Evolutionary conservation across 257 asterid genomes (phyloP).

Genomic region (Salvia splendens): DNA sequence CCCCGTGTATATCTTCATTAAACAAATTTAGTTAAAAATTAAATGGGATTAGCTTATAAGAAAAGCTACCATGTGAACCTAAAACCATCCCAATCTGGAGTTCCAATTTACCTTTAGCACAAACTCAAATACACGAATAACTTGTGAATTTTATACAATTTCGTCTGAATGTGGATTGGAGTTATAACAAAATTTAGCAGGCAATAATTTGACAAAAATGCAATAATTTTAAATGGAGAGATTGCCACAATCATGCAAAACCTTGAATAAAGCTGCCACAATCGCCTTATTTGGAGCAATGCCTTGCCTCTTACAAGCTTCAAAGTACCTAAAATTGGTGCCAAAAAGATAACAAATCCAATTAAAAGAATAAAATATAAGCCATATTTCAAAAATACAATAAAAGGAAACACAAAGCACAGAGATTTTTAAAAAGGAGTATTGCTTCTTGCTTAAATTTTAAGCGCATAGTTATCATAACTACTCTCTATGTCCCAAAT

Average conservation of each 20-base stretch:
- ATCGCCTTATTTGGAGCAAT: slow-evolving; percentile 54
- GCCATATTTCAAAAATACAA: neutral
- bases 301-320: slow-evolving; percentile 62
- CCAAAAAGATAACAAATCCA: slow-evolving; percentile 20
- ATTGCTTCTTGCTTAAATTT: slow-evolving; percentile 3
- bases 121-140: neutral
- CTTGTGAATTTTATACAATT: slow-evolving; percentile 4
- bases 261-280: slow-evolving; percentile 71
- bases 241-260: slow-evolving; percentile 33
- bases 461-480: neutral
- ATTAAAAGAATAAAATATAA: neutral
- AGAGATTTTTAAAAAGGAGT: neutral
- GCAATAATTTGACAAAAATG: slow-evolving; percentile 10
- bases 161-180: neutral
- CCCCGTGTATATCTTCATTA: too few relatives aligned
- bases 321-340: slow-evolving; percentile 59
- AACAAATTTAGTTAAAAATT: too few relatives aligned
- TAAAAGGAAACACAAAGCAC: neutral
- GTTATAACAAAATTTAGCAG: neutral
- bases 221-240: neutral
- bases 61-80: neutral
- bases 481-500: too few relatives aligned
- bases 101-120: neutral
- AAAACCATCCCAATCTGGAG: neutral
- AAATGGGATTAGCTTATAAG: neutral